These are phyloP conservation scores for Plasmodium gonderi DNA, from an alignment of 169 alveolate species.

Conservation along the genomic window DNA sequence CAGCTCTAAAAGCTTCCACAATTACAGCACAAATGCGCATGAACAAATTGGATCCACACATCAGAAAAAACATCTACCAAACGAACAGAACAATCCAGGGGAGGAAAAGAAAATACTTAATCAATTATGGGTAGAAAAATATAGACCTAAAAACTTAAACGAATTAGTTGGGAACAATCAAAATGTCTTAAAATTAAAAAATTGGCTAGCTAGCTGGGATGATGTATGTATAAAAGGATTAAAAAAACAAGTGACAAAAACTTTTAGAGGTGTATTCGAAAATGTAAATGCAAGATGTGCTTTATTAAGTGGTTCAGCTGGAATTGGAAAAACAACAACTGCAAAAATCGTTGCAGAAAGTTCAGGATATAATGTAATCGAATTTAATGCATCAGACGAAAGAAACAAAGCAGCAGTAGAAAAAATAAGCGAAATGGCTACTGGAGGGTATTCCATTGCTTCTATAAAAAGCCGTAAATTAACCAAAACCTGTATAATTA, in stretches of 20 bases:
- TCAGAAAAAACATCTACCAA: not conserved
- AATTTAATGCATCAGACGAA: constrained; percentile 97
- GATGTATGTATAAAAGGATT: constrained; percentile 90
- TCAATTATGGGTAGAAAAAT: constrained; percentile 94
- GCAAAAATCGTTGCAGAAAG: constrained; percentile 92
- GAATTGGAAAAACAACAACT: constrained; percentile 98
- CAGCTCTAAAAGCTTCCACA: not conserved
- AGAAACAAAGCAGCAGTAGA: constrained; percentile 95
- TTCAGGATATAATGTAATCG: constrained; percentile 93
- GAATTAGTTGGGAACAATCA: constrained; percentile 95
- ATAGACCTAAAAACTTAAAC: constrained; percentile 91
- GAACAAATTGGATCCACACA: too few species aligned
- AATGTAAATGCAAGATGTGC: constrained; percentile 94
- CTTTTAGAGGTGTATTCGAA: constrained; percentile 49
- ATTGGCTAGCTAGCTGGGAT: constrained; percentile 96
- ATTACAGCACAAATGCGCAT: too few species aligned
- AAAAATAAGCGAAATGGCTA: constrained; percentile 83
- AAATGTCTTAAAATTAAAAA: constrained; percentile 86
- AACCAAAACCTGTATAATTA: constrained; percentile 86
- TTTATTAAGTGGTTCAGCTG: constrained; percentile 98
- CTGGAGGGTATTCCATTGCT: constrained; percentile 84
- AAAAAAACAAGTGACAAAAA: constrained; percentile 78
- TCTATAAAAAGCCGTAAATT: constrained; percentile 73
- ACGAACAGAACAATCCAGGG: not conserved
- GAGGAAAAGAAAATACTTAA: not conserved